Percentiles rank a stretch among this genome's conserved stretches.
Conservation (phyloP, 495 filamentous ascomycete species). For the Penicillium bovifimosum region DNA sequence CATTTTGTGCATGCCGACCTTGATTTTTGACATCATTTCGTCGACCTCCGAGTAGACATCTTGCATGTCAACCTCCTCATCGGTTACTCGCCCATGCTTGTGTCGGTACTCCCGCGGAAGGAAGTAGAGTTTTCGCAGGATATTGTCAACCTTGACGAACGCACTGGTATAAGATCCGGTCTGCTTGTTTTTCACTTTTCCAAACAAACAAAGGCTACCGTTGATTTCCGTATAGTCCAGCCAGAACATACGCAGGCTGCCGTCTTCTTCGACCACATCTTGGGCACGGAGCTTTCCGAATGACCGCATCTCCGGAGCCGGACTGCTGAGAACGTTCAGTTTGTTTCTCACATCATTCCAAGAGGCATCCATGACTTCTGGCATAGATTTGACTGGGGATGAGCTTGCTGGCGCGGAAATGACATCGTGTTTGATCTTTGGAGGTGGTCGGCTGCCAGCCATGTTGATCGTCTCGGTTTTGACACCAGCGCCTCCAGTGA, state of each 20-base stretch:
- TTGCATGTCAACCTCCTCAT: slow-evolving; percentile 79
- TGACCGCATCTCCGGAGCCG: slow-evolving; percentile 52
- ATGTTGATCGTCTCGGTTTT: slow-evolving; percentile 74
- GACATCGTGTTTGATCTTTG: slow-evolving; percentile 63
- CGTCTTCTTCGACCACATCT: slow-evolving; percentile 83
- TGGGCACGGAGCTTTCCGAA: slow-evolving; percentile 76
- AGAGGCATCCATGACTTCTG: slow-evolving; percentile 67
- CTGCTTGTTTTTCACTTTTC: slow-evolving; percentile 90
- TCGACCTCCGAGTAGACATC: slow-evolving; percentile 89
- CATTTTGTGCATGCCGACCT: slow-evolving; percentile 85
- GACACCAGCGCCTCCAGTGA: slow-evolving; percentile 57
- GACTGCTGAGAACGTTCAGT: slow-evolving; percentile 76
- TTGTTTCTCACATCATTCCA: slow-evolving; percentile 87
- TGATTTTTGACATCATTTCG: slow-evolving; percentile 73
- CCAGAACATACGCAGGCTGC: slow-evolving; percentile 93
- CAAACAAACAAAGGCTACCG: slow-evolving; percentile 88
- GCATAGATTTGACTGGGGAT: slow-evolving; percentile 59
- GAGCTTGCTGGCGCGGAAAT: slow-evolving; percentile 68
- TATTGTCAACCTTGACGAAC: slow-evolving; percentile 94
- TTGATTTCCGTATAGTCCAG: slow-evolving; percentile 92
- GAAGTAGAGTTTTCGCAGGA: slow-evolving; percentile 88
- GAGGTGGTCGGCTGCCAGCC: slow-evolving; percentile 71
- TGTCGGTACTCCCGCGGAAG: slow-evolving; percentile 69
- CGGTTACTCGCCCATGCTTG: slow-evolving; percentile 61
- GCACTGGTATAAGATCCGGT: slow-evolving; percentile 76